Percentiles rank a stretch among this genome's conserved stretches.
These are phyloP conservation scores for Lumnitzera racemosa DNA, from an alignment of 345 rosid genomes.

Conservation along the genomic window DNA sequence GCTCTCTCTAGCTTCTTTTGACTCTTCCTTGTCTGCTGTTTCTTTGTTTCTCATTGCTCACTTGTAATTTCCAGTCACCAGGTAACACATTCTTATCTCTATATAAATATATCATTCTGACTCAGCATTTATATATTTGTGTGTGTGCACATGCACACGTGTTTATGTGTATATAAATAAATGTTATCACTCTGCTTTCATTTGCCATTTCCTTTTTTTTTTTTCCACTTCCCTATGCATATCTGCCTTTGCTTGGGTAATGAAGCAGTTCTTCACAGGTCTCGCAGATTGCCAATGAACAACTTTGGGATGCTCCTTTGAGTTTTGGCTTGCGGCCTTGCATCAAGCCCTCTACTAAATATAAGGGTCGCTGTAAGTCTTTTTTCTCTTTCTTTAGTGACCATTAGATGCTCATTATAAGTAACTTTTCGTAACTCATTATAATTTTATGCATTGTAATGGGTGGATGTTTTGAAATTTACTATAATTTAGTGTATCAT, in stretches of 20 bases:
- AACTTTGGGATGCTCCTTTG: slow-evolving; percentile 61
- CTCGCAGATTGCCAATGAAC: slow-evolving; percentile 31
- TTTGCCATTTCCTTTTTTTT: neutral
- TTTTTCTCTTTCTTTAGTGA: neutral
- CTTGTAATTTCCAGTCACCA: neutral
- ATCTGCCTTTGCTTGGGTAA: neutral
- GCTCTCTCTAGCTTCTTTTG: too few relatives aligned
- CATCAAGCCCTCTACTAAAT: slow-evolving; percentile 48
- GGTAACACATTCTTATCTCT: too few relatives aligned
- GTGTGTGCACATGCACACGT: too few relatives aligned
- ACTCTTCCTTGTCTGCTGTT: too few relatives aligned
- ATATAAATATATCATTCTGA: too few relatives aligned
- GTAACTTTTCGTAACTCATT: neutral
- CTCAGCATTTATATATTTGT: too few relatives aligned
- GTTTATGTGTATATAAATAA: too few relatives aligned
- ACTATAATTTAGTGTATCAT: too few relatives aligned
- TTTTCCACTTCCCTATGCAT: neutral
- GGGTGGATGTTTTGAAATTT: too few relatives aligned
- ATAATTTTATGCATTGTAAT: too few relatives aligned
- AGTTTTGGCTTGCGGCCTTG: slow-evolving; percentile 67
- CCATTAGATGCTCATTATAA: neutral
- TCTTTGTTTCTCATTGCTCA: too few relatives aligned
- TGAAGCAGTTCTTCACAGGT: neutral
- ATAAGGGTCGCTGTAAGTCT: slow-evolving; percentile 38
- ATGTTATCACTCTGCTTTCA: too few relatives aligned